phyloP scores from a whole-genome alignment of 192 early-diverging fungal genomes.

The Coemansia sp. region DNA sequence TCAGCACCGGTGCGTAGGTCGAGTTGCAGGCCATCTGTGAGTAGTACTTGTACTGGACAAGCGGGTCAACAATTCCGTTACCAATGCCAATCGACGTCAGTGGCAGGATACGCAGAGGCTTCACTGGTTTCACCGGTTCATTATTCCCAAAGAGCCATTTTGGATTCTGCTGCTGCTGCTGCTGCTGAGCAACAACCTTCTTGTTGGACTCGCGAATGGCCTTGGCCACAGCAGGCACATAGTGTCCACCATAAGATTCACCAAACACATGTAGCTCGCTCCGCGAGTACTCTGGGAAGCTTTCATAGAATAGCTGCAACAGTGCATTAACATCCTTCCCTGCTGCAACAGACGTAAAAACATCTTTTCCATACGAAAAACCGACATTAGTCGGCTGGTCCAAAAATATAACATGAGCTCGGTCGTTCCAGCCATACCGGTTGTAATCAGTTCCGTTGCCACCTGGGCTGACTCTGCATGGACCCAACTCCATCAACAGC shows the following conservation, averaged over 20 bases:
- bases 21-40: conserved; percentile 71
- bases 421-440: conserved; percentile 83
- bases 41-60: conserved; percentile 90
- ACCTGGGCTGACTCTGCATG: conserved; percentile 78
- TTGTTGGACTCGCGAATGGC: conserved; percentile 78
- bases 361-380: conserved; percentile 78
- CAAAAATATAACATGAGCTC: conserved; percentile 82
- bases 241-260: conserved; percentile 88
- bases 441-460: conserved; percentile 68
- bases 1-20: conserved; percentile 74
- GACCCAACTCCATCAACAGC: conserved; percentile 80
- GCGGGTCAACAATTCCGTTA: conserved; percentile 88
- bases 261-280: conserved; percentile 88
- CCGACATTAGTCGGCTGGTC: conserved; percentile 92
- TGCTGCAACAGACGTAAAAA: conserved; percentile 68
- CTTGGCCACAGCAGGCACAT: conserved; percentile 86
- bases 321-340: conserved; percentile 89
- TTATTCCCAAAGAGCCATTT: not conserved
- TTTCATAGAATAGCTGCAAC: conserved; percentile 85
- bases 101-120: conserved; percentile 55
- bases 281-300: conserved; percentile 77
- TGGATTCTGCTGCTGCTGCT: conserved; percentile 27
- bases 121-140: too few relatives aligned
- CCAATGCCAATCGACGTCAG: conserved; percentile 81
- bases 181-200: conserved; percentile 14